phyloP scores from a whole-genome alignment of 2,329 filamentous ascomycete genomes.

The Cladophialophora chaetospira region DNA sequence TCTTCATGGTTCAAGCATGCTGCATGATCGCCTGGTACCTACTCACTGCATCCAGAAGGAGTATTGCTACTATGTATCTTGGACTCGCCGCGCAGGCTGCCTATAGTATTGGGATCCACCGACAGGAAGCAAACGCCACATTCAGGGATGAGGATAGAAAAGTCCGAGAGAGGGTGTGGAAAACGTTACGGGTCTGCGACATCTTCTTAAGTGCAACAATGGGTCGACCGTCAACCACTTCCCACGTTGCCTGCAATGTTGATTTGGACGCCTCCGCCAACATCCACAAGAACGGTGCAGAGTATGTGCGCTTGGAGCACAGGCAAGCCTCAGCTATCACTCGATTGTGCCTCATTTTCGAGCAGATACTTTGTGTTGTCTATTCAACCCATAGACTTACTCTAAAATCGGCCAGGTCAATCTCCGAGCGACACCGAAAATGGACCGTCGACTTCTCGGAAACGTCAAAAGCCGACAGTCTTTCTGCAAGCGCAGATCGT shows the following conservation, averaged over 20 bases:
- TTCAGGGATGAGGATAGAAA: background rate
- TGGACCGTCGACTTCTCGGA: background rate
- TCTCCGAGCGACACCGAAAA: background rate
- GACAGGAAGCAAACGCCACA: background rate
- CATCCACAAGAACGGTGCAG: background rate
- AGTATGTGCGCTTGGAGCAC: background rate
- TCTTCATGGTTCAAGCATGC: background rate
- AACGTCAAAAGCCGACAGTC: background rate
- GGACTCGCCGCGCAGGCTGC: background rate
- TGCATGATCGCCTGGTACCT: background rate
- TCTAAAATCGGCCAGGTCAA: background rate
- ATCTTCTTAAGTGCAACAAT: background rate
- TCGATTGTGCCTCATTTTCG: background rate
- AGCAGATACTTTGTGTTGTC: background rate
- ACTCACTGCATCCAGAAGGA: background rate
- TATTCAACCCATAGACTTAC: background rate
- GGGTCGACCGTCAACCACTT: background rate
- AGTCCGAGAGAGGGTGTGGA: background rate
- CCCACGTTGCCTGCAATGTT: too few species aligned
- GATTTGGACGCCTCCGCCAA: background rate
- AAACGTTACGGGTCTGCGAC: background rate
- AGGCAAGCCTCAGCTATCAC: background rate
- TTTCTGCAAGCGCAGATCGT: background rate
- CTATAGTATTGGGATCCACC: background rate
- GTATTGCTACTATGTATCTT: background rate